Evolutionary conservation across 495 filamentous ascomycete genomes (phyloP).

Genomic region (Astrothelium macrocarpum): DNA sequence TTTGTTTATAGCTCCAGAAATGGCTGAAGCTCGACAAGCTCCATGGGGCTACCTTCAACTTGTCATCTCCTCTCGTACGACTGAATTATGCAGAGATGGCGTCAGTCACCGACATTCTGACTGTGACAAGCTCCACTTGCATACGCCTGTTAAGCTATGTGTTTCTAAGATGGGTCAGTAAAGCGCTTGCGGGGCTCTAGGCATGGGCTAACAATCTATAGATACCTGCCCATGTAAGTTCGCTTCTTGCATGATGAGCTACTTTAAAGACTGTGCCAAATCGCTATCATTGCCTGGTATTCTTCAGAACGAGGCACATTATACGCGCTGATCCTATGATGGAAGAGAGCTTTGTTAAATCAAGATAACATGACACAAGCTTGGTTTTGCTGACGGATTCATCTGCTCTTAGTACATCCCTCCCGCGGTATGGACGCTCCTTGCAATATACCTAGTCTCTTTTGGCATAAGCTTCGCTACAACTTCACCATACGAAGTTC

Average conservation of each 20-base stretch:
- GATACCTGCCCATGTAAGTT: conserved; percentile 50
- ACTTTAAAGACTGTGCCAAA: too few relatives aligned
- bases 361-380: background rate
- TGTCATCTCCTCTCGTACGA: background rate
- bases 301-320: background rate
- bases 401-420: conserved; percentile 42
- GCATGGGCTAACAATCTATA: conserved; percentile 25
- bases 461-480: conserved; percentile 50
- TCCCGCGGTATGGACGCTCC: conserved; percentile 55
- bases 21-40: background rate
- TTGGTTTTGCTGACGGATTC: background rate
- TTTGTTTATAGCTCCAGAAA: background rate
- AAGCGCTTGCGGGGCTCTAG: background rate
- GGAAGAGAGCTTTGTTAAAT: too few relatives aligned
- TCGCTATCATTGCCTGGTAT: background rate
- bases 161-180: conserved; percentile 79
- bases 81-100: background rate
- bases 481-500: conserved; percentile 48
- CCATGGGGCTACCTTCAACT: background rate
- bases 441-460: conserved; percentile 62
- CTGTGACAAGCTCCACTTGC: conserved; percentile 47
- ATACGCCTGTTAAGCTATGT: conserved; percentile 56
- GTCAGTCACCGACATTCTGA: conserved; percentile 16
- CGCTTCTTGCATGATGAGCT: too few relatives aligned
- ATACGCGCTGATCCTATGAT: too few relatives aligned